Evolutionary conservation across 2,329 filamentous ascomycete species (phyloP).

Genomic region (Xylaria sp.): DNA sequence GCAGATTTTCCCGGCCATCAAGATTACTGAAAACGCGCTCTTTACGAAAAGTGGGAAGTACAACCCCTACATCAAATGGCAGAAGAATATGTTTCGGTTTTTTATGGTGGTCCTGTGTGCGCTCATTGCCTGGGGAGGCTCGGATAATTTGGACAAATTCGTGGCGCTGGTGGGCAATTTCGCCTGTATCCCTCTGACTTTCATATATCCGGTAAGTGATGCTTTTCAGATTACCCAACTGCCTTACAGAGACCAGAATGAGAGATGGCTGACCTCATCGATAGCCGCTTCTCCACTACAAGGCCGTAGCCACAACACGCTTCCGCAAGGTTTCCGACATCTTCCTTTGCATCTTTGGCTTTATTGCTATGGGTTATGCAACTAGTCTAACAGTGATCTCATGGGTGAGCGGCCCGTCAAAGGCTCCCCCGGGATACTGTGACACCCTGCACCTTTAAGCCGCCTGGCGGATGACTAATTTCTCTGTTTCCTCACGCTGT

Average conservation of each 20-base stretch:
- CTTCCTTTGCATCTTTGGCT: conserved; percentile 80
- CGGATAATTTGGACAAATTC: conserved; percentile 95
- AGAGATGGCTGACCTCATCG: conserved; percentile 20
- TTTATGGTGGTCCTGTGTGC: conserved; percentile 89
- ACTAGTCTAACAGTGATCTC: conserved; percentile 86
- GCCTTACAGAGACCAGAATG: neutral
- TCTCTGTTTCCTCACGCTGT: conserved; percentile 37
- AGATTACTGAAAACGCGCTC: conserved; percentile 93
- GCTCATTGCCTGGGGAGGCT: conserved; percentile 89
- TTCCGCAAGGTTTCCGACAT: conserved; percentile 79
- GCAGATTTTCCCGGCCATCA: conserved; percentile 97
- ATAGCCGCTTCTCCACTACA: conserved; percentile 90
- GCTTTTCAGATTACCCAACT: neutral
- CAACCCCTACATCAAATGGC: conserved; percentile 99
- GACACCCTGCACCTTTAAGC: conserved; percentile 53
- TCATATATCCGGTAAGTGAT: conserved; percentile 91
- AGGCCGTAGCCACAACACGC: conserved; percentile 76
- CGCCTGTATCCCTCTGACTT: conserved; percentile 95
- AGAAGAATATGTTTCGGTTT: conserved; percentile 98
- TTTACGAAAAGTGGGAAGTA: conserved; percentile 97
- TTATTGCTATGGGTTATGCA: conserved; percentile 91
- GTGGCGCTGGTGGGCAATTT: conserved; percentile 97
- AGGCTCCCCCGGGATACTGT: conserved; percentile 65
- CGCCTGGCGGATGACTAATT: neutral
- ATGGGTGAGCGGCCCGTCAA: conserved; percentile 74